Base-by-base conservation (phyloP, 805 yeast genomes). In the Wickerhamomyces mucosus region DNA sequence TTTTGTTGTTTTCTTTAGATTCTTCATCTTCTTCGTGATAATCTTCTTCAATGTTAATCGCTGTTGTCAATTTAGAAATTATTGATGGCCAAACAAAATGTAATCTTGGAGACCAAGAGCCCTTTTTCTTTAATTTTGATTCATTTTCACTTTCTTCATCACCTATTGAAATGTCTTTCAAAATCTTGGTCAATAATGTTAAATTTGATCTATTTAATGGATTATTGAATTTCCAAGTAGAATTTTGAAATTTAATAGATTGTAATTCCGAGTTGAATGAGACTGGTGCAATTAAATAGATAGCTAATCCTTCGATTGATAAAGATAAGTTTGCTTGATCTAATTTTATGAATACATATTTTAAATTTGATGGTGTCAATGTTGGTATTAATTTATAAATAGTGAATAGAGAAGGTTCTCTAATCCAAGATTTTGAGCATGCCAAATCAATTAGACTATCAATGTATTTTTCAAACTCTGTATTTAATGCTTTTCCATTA, bases 231-330 rank as follows among this genome's bases (percentile, higher is more conserved):
- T 75, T 74, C 96, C 96, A 88, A 3, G 49, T 42, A 16, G 48
- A 34, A 22, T 46, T 48, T 9, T 41, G 32, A 24, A 51, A 37
- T 1, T 21, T n/a, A 11, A 37, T 9, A 10, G 33, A 19, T 14
- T 34, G 17, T 6, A 41, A 25, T 4, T 29, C 21, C 4, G 24
- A 5, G 10, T 35, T 45, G 26, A 37, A 30, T 2, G 38, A 18
- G 2, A 20, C 15, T 15, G 77, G 72, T 15, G 78, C 58, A 5
- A 72, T 48, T 26, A 86, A 56, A 48, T 74, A 80, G 4, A 86
- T 54, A 0, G 95, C 78, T 12, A 85, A 58, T 0, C 95, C 96
- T 48, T 88, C 96, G 11, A 80, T 68, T 1, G 95, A 70, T 32
- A 76, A 53, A 4, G 76, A 65, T 34, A 85, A 61, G 4, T 75